phyloP scores from a whole-genome alignment of 257 asterid species.

The Scutellaria minor region DNA sequence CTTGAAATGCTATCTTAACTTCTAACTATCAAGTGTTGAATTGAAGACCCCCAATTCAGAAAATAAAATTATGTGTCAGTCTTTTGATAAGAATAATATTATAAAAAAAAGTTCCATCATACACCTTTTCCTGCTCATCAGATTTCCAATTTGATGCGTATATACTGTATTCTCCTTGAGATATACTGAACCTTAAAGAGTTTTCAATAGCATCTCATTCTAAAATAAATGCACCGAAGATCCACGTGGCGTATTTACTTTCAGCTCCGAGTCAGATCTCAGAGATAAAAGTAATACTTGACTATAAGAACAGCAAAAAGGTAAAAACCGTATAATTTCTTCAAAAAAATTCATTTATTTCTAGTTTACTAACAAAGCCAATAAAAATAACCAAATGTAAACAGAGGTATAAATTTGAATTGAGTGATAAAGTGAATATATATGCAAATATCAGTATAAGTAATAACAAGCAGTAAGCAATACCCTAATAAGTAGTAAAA shows the following conservation, averaged over 20 bases:
- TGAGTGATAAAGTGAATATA: neutral
- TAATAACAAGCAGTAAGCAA: neutral
- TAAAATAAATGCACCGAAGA: neutral
- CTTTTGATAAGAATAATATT: too few species aligned
- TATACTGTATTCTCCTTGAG: neutral
- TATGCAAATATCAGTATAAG: neutral
- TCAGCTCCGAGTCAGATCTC: neutral
- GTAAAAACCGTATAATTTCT: neutral
- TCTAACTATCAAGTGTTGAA: too few species aligned
- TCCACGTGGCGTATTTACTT: neutral
- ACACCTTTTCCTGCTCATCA: conserved; percentile 13
- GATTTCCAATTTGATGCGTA: conserved; percentile 6
- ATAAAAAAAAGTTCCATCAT: too few species aligned
- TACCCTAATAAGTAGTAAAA: neutral
- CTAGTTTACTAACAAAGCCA: neutral
- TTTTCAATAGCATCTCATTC: neutral
- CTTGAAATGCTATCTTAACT: neutral
- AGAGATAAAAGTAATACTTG: neutral
- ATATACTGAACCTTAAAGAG: neutral
- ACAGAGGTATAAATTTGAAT: neutral
- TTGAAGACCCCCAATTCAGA: too few species aligned
- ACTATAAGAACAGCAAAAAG: neutral
- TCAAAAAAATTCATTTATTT: neutral
- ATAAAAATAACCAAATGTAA: neutral
- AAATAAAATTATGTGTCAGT: too few species aligned